Evolutionary conservation across 371 early-diverging fungal genomes (phyloP), one percentile per base, ranked within the genome.

Genomic region (Gilbertella persicaria): DNA sequence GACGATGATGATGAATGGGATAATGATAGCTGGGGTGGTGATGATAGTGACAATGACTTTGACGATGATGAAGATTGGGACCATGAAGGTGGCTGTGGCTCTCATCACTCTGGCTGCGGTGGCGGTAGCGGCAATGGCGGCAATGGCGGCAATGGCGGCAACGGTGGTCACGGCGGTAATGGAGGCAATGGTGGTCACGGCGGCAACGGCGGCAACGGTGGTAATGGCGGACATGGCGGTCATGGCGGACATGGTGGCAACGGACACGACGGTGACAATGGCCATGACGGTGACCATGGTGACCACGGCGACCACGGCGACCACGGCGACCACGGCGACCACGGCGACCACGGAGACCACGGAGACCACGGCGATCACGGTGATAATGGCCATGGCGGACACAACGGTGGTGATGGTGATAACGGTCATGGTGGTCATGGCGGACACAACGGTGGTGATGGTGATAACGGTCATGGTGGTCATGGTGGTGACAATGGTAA

Each of bases 351-450:
- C 36, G 20, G 21, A 16, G 49, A 49, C 8, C 23, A 19, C 21
- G 39, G 40, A 33, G 17, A 30, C 29, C 24, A 53, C 26, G 30
- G 24, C 12, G 58, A 30, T 24, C 24, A 38, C 1, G 36, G 37
- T 29, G 9, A 30, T 20, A 25, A 30, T 20, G 42, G 9, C 30
- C 14, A 23, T 25, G 24, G 16, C 37, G 49, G 48, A 23, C 19
- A 30, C 17, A 36, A 36, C 9, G 10, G 26, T 12, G 55, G 38
- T 17, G 6, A 8, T 35, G 48, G 30, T 33, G 21, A 47, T 14
- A 16, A 24, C 17, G 41, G 35, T 6, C 9, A 45, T 21, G 23
- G 24, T 20, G 42, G 9, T 42, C 14, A 23, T 25, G 24, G 16
- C 37, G 49, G 48, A 23, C 19, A 37, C 23, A 24, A 13, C 21